These are phyloP conservation scores for Onygenales sp. DNA, from an alignment of 2,329 filamentous ascomycete species.

Conservation along the genomic window DNA sequence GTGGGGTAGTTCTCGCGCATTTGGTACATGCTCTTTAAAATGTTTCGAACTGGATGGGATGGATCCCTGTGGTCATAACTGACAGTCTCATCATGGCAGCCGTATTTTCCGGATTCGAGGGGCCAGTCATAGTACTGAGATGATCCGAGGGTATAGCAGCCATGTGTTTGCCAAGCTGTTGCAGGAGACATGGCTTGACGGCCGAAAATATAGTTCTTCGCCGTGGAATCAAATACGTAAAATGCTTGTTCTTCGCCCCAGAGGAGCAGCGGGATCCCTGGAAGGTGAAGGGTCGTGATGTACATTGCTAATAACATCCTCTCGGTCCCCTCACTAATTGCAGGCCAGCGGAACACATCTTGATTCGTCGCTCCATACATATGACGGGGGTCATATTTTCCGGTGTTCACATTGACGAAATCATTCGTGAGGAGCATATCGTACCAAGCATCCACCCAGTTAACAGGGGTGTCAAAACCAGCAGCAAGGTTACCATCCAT, in stretches of 20 bases:
- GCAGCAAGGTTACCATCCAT: conserved; percentile 48
- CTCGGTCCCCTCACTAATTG: conserved; percentile 47
- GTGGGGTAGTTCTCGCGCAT: conserved; percentile 48
- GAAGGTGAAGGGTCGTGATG: conserved; percentile 50
- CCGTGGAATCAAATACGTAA: conserved; percentile 55
- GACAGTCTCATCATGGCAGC: conserved; percentile 49
- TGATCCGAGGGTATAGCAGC: conserved; percentile 50
- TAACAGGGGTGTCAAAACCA: conserved; percentile 43
- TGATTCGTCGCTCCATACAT: conserved; percentile 58
- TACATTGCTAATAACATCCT: conserved; percentile 50
- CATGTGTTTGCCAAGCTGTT: conserved; percentile 55
- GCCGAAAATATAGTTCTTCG: conserved; percentile 56
- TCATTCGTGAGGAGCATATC: conserved; percentile 50
- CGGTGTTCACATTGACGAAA: conserved; percentile 50
- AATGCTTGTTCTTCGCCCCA: conserved; percentile 60
- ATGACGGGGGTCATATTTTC: conserved; percentile 53
- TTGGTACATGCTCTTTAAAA: conserved; percentile 53
- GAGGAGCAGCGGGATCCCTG: conserved; percentile 50
- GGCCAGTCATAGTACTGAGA: conserved; percentile 52
- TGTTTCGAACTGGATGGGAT: conserved; percentile 50
- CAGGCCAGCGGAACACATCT: conserved; percentile 57
- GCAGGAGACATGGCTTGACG: conserved; percentile 53
- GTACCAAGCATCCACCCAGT: conserved; percentile 49
- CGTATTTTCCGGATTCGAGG: conserved; percentile 42
- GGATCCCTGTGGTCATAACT: conserved; percentile 55